Percentiles rank a stretch among this genome's conserved stretches.
These are phyloP conservation scores for Mortierella hygrophila DNA, from an alignment of 192 early-diverging fungal species.

Conservation along the genomic window DNA sequence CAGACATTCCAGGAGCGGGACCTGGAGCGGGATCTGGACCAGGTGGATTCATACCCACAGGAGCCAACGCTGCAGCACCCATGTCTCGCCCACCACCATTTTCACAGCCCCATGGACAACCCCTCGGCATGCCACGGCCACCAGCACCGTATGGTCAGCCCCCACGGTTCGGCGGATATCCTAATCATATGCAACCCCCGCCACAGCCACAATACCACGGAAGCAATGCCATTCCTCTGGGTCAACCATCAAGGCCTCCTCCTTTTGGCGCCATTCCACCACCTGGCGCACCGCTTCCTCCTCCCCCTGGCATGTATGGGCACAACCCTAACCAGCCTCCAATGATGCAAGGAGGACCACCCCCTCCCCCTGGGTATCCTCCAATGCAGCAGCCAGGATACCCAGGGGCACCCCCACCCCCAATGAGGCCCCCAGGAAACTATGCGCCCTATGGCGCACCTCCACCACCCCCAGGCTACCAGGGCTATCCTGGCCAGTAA, in stretches of 20 bases:
- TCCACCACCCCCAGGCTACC: constrained; percentile 38
- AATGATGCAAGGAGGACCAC: constrained; percentile 47
- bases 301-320: constrained; percentile 49
- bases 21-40: constrained; percentile 23
- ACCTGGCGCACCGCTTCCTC: constrained; percentile 27
- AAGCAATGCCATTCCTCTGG: constrained; percentile 50
- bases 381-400: constrained; percentile 24
- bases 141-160: constrained; percentile 42
- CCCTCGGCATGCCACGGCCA: constrained; percentile 42
- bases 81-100: constrained; percentile 32
- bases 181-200: constrained; percentile 36
- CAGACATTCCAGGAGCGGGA: constrained; percentile 58
- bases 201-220: constrained; percentile 47
- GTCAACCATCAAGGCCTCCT: constrained; percentile 44
- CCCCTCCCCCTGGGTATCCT: constrained; percentile 29
- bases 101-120: constrained; percentile 39
- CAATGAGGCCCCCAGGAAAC: constrained; percentile 49
- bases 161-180: constrained; percentile 42
- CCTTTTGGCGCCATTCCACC: constrained; percentile 44
- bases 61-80: constrained; percentile 43
- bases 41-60: constrained; percentile 48
- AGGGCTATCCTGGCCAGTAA: constrained; percentile 43
- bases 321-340: constrained; percentile 46
- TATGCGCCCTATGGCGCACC: constrained; percentile 52
- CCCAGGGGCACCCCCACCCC: constrained; percentile 27